Evolutionary conservation across 306 rosid genomes (phyloP).

Genomic region (Malus domestica): ASM211411v1 NC_041800.1:7718501-7719000

Average conservation of each 20-base stretch:
- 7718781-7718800: background rate
- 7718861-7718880: background rate
- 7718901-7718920: background rate
- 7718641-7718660: constrained; percentile 9
- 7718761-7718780: background rate
- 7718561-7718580: constrained; percentile 15
- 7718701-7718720: constrained; percentile 11
- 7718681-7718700: constrained; percentile 7
- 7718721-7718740: constrained; percentile 15
- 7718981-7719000: too few relatives aligned
- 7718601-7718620: constrained; percentile 2
- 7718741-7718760: constrained; percentile 11
- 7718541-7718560: background rate
- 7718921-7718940: background rate
- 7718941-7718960: background rate
- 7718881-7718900: background rate
- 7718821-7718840: background rate
- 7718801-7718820: background rate
- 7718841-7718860: background rate
- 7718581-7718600: constrained; percentile 9
- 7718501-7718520: background rate
- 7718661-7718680: constrained; percentile 12
- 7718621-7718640: constrained; percentile 10
- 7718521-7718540: background rate
- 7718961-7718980: background rate